Evolutionary conservation across 1,284 basidiomycete genomes (phyloP).

Genomic region (Ustilago tritici): DNA sequence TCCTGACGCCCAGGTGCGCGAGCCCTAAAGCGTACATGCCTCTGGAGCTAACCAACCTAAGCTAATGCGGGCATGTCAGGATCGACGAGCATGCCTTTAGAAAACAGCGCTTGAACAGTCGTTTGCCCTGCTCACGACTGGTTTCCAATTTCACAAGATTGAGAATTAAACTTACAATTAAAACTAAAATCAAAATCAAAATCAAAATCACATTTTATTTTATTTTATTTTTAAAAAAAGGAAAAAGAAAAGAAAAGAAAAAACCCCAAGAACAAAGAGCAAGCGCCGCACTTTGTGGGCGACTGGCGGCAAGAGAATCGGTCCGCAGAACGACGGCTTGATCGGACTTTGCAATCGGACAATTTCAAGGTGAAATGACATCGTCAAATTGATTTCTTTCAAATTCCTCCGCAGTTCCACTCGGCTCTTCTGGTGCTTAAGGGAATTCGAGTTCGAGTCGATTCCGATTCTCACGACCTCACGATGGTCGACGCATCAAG

Average conservation of each 20-base stretch:
- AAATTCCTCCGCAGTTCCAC: constrained; percentile 16
- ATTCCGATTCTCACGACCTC: neutral
- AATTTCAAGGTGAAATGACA: constrained; percentile 42
- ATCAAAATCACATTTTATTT: too few relatives aligned
- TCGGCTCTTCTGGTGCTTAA: neutral
- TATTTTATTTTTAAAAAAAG: constrained; percentile 1
- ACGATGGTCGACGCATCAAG: neutral
- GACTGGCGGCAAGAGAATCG: neutral
- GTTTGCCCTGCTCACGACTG: neutral
- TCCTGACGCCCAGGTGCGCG: constrained; percentile 2
- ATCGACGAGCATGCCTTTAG: neutral
- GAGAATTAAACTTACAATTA: too few relatives aligned
- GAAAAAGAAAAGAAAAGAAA: neutral
- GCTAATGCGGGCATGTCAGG: constrained; percentile 4
- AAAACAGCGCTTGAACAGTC: neutral
- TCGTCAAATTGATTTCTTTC: constrained; percentile 14
- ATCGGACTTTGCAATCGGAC: constrained; percentile 32
- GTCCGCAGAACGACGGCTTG: neutral
- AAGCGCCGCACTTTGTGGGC: neutral
- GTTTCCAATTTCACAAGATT: neutral
- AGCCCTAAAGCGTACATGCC: neutral
- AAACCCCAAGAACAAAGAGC: too few relatives aligned
- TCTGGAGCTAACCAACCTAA: neutral
- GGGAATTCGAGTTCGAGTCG: neutral
- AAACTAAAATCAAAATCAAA: too few relatives aligned